phyloP scores from a whole-genome alignment of 805 yeast species.

The Candida anglica region DNA sequence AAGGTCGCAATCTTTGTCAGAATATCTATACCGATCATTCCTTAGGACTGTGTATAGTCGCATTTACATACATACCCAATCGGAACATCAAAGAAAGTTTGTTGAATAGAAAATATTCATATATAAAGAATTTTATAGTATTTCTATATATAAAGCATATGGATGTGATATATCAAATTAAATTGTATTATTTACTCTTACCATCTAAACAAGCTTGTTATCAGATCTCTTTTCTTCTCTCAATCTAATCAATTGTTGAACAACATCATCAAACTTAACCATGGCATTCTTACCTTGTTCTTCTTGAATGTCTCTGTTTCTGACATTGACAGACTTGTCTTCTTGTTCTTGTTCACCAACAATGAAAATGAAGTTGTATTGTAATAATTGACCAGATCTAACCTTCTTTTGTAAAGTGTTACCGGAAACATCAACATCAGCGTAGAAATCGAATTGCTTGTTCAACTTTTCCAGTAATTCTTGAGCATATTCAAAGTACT shows the following conservation, averaged over 20 bases:
- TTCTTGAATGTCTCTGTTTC: slow-evolving; percentile 93
- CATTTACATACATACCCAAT: too few relatives aligned
- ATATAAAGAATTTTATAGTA: too few relatives aligned
- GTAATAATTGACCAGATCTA: slow-evolving; percentile 91
- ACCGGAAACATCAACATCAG: slow-evolving; percentile 91
- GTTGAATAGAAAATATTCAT: too few relatives aligned
- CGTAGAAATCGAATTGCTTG: slow-evolving; percentile 74
- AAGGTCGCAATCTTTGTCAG: too few relatives aligned
- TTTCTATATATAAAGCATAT: too few relatives aligned
- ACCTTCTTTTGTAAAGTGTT: slow-evolving; percentile 98
- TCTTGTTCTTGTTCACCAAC: slow-evolving; percentile 94
- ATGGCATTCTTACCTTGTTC: slow-evolving; percentile 92
- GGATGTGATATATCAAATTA: too few relatives aligned
- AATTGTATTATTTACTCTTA: too few relatives aligned
- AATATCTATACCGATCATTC: too few relatives aligned
- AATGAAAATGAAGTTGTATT: slow-evolving; percentile 92
- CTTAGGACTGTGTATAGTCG: too few relatives aligned
- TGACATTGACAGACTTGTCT: slow-evolving; percentile 79
- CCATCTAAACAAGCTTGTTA: slow-evolving; percentile 51
- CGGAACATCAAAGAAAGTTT: too few relatives aligned
- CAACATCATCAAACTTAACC: slow-evolving; percentile 66
- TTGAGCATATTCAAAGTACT: slow-evolving; percentile 87
- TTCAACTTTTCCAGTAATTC: slow-evolving; percentile 62
- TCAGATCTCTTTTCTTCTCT: slow-evolving; percentile 73
- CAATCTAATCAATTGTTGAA: slow-evolving; percentile 62